Evolutionary conservation across 805 yeast genomes (phyloP).

Genomic region (Clavispora fructus): DNA sequence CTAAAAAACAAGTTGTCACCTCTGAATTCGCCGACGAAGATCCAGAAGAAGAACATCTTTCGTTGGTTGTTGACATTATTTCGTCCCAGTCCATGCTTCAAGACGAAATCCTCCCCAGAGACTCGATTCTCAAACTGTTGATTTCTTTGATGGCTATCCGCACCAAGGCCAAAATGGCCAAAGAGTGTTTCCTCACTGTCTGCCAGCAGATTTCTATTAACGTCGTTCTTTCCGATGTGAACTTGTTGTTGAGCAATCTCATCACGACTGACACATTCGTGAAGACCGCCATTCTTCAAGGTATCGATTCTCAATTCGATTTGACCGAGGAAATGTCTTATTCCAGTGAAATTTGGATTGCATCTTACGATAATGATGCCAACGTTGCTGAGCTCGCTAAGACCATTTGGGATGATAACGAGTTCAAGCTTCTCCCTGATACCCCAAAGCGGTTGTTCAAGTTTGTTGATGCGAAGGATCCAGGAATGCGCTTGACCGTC

Average conservation of each 20-base stretch:
- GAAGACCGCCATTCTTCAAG: constrained; percentile 74
- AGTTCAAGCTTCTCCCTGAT: constrained; percentile 40
- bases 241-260: constrained; percentile 49
- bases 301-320: constrained; percentile 77
- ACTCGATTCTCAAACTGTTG: constrained; percentile 54
- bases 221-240: constrained; percentile 51
- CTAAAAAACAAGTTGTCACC: constrained; percentile 46
- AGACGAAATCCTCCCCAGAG: constrained; percentile 64
- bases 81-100: constrained; percentile 62
- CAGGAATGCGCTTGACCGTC: constrained; percentile 66
- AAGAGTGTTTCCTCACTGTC: constrained; percentile 74
- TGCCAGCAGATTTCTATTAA: constrained; percentile 72
- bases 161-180: constrained; percentile 72
- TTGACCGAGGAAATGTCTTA: constrained; percentile 43
- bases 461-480: constrained; percentile 50
- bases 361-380: constrained; percentile 68
- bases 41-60: constrained; percentile 81
- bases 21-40: constrained; percentile 76
- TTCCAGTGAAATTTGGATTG: constrained; percentile 71
- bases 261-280: constrained; percentile 66
- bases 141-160: constrained; percentile 67
- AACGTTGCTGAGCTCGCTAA: constrained; percentile 59
- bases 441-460: constrained; percentile 44
- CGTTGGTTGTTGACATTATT: constrained; percentile 72
- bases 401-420: constrained; percentile 83